Conservation (phyloP, 2,329 filamentous ascomycete species). For the Penicillium sp. region DNA sequence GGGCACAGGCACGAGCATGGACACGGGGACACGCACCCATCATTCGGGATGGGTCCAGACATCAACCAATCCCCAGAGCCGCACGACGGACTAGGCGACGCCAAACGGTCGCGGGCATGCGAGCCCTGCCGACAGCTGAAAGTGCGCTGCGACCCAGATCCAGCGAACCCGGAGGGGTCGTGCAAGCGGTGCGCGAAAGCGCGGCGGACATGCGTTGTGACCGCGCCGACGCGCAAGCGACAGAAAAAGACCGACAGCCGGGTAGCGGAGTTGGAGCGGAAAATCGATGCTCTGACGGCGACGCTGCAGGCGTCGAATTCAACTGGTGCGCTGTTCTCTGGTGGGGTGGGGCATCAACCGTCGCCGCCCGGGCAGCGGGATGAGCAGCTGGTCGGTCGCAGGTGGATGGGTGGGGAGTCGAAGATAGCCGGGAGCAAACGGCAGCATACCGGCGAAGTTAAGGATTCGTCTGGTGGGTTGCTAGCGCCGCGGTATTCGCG, state of each 20-base stretch:
- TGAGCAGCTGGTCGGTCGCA: constrained; percentile 36
- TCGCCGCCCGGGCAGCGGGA: constrained; percentile 32
- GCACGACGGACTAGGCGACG: constrained; percentile 44
- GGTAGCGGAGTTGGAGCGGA: constrained; percentile 87
- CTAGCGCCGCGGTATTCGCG: constrained; percentile 27
- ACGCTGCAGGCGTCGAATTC: constrained; percentile 63
- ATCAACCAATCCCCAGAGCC: constrained; percentile 10
- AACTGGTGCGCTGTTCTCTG: constrained; percentile 21
- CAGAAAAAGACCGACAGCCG: constrained; percentile 90
- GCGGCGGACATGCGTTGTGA: constrained; percentile 73
- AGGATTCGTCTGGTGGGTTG: constrained; percentile 17
- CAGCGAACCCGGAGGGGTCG: constrained; percentile 59
- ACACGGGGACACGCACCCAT: background rate
- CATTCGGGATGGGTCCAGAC: constrained; percentile 2
- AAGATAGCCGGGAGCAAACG: constrained; percentile 33
- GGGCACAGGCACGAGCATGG: background rate
- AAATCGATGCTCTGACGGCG: constrained; percentile 84
- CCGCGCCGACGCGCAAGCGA: constrained; percentile 71
- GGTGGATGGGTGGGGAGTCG: constrained; percentile 26
- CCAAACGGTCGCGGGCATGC: constrained; percentile 70
- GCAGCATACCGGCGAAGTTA: constrained; percentile 32
- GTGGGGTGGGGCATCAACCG: constrained; percentile 9
- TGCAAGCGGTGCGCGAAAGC: constrained; percentile 80
- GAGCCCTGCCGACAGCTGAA: constrained; percentile 75
- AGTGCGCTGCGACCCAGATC: constrained; percentile 81